Evolutionary conservation across 192 early-diverging fungal species (phyloP).

Genomic region (Coemansia sp.): DNA sequence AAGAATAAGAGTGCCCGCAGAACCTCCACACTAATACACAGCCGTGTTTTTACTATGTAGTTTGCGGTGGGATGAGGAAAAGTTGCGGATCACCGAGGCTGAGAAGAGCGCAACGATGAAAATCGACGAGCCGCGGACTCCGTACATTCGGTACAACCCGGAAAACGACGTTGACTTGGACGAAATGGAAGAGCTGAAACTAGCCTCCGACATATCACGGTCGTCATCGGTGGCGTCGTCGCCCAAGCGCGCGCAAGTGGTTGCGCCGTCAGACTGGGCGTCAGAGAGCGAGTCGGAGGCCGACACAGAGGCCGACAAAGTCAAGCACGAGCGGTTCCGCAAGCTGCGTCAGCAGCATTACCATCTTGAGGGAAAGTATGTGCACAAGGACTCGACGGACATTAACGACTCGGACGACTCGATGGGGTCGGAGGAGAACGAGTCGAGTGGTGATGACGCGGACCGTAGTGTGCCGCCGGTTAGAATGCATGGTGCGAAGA

Average conservation of each 20-base stretch:
- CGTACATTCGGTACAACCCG: slow-evolving; percentile 86
- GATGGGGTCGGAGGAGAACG: slow-evolving; percentile 43
- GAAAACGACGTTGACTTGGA: slow-evolving; percentile 69
- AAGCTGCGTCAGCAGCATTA: slow-evolving; percentile 83
- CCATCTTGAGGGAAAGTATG: slow-evolving; percentile 57
- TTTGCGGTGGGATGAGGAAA: slow-evolving; percentile 94
- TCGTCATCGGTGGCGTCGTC: slow-evolving; percentile 56
- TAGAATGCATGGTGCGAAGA: neutral
- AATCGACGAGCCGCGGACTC: slow-evolving; percentile 94
- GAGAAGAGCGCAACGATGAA: slow-evolving; percentile 95
- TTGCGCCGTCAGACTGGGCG: slow-evolving; percentile 39
- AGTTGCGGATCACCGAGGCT: slow-evolving; percentile 82
- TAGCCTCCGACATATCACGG: slow-evolving; percentile 33
- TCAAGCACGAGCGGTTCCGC: slow-evolving; percentile 72
- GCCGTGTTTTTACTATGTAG: slow-evolving; percentile 39
- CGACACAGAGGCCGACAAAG: slow-evolving; percentile 44
- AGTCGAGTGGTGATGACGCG: slow-evolving; percentile 14
- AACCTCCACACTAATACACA: neutral
- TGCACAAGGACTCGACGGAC: slow-evolving; percentile 44
- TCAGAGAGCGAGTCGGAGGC: slow-evolving; percentile 42
- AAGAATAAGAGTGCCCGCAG: too few species aligned
- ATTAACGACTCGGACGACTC: slow-evolving; percentile 60
- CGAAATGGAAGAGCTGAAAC: slow-evolving; percentile 45
- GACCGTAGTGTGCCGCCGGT: neutral
- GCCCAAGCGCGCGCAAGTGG: slow-evolving; percentile 53